Base-by-base conservation (phyloP, 192 early-diverging fungal species). In the Podila horticola region DNA sequence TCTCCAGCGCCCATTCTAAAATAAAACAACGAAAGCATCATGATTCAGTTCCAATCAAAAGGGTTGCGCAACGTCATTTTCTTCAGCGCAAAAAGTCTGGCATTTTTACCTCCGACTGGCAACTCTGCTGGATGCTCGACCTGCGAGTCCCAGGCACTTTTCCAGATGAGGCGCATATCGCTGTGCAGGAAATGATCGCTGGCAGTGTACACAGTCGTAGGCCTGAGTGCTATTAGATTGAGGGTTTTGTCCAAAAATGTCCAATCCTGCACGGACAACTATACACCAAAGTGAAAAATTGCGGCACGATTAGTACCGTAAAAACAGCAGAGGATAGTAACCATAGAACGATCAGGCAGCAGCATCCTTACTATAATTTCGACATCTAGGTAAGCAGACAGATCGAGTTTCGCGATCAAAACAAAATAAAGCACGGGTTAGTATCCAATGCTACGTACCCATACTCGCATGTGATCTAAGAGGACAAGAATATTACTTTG, bases 141-240 rank as follows among this genome's bases (percentile, higher is more conserved):
- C 90, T 13, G 92, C 90, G 36, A 97, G 82, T 10, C 96, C 96
- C 67, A 97, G 85, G 86, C 96, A 97, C 72, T 96, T 97, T 86
- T 96, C 95, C 51, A 97, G 86, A 76, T 97, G 96, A 33, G 95
- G 90, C 6, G 96, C 96, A 79, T 95, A 97, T 73, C 96, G 88
- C 45, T 89, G 86, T n/a, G 93, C 92, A 28, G 96, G 93, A 75
- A 90, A 95, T 38, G 84, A 83, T 33, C 87, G 86, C 67, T 92
- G 85, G 86, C 96, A 97, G 82, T 90, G 92, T 33, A 91, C 89
- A 74, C 96, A 97, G 52, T 95, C 90, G 67, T 91, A 94, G 51
- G 88, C 87, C 31, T 92, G 92, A n/a, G 83, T 63, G 33, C 86
- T 88, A 31, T 83, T 83, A 12, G 75, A 71, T 31, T 84, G 87